Evolutionary conservation across 768 basidiomycete species (phyloP).

Genomic region (Psilocybe azurescens): DNA sequence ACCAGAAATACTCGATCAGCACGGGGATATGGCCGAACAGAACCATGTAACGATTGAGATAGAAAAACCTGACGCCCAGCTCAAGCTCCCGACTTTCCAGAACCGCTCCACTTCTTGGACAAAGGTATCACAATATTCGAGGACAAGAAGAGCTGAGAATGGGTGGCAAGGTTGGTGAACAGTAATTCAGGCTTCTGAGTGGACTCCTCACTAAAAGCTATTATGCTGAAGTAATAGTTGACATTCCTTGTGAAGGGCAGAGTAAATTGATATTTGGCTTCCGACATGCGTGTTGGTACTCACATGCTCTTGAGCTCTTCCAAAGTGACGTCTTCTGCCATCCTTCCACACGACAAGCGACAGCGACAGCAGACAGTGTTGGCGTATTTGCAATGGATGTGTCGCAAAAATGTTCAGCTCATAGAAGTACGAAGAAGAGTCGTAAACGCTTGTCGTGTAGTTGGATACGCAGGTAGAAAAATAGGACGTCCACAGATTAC

Average conservation of each 20-base stretch:
- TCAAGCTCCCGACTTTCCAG: constrained; percentile 47
- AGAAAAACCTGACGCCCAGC: constrained; percentile 43
- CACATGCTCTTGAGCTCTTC: constrained; percentile 10
- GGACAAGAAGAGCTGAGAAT: constrained; percentile 40
- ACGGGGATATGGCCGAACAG: constrained; percentile 44
- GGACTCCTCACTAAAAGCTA: constrained; percentile 32
- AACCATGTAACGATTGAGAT: constrained; percentile 46
- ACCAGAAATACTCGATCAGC: constrained; percentile 38
- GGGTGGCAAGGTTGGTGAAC: background rate
- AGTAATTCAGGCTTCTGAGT: background rate
- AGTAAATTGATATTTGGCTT: background rate
- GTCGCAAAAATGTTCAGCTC: background rate
- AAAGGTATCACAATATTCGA: constrained; percentile 54
- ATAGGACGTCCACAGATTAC: background rate
- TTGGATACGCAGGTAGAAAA: background rate
- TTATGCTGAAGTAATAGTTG: constrained; percentile 27
- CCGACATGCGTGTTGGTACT: background rate
- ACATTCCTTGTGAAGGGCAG: constrained; percentile 16
- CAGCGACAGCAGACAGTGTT: background rate
- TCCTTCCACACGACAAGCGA: background rate
- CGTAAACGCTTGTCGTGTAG: background rate
- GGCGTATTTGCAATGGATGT: background rate
- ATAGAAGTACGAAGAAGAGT: background rate
- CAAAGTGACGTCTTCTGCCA: constrained; percentile 19
- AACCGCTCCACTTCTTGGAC: constrained; percentile 44